Evolutionary conservation across 345 rosid species (phyloP).

Genomic region (Citrus mangshanensis): DNA sequence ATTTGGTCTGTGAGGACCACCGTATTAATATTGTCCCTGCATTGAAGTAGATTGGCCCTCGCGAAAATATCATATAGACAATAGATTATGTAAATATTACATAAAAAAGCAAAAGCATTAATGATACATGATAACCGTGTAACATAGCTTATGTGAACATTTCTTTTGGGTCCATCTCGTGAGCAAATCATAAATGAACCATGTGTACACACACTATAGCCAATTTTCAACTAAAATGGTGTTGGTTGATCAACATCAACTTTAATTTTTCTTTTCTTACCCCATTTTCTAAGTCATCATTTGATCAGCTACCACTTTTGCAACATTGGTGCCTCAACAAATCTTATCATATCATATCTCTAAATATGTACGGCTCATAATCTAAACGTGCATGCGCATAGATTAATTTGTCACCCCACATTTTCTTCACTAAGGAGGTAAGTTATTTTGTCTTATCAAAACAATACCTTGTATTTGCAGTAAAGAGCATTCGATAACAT

Average conservation of each 20-base stretch:
- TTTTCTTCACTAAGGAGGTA: no score
- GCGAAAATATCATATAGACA: background rate
- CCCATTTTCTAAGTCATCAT: conserved; percentile 6
- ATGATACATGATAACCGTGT: background rate
- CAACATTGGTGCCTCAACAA: background rate
- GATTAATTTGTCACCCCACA: background rate
- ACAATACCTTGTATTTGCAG: background rate
- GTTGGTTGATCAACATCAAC: conserved; percentile 13
- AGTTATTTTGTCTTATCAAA: background rate
- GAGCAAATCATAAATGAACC: background rate
- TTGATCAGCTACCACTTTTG: conserved; percentile 3
- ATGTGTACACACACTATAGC: background rate
- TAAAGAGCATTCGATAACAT: background rate
- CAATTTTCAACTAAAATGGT: background rate
- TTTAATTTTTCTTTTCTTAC: background rate
- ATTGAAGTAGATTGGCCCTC: background rate
- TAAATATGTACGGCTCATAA: background rate
- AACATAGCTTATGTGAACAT: background rate
- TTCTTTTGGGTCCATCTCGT: background rate
- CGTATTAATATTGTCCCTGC: no score
- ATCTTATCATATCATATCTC: background rate
- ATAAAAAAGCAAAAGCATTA: background rate
- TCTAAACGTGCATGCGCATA: background rate
- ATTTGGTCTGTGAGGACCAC: no score
- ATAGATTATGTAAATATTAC: background rate